A percentile compares a stretch with the other conserved stretches of the same genome.
These are phyloP conservation scores for Piromyces sp. DNA, from an alignment of 192 early-diverging fungal species.

Conservation along the genomic window DNA sequence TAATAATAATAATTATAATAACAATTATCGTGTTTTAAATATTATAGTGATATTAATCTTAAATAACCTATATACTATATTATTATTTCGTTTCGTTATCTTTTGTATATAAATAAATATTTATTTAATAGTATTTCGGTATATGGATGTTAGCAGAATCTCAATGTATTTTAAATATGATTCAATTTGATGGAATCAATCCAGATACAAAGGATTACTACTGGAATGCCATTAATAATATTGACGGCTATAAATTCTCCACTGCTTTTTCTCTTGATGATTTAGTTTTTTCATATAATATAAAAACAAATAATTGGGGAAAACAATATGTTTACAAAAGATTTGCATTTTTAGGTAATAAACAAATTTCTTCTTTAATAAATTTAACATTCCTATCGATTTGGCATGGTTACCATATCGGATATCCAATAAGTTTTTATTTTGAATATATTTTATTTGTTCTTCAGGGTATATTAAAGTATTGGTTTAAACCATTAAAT, in stretches of 20 bases:
- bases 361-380: constrained; percentile 22
- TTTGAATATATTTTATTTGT: constrained; percentile 25
- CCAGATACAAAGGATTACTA: constrained; percentile 13
- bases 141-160: constrained; percentile 43
- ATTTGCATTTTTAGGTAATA: constrained; percentile 32
- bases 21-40: no score
- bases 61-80: no score
- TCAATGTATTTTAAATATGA: constrained; percentile 29
- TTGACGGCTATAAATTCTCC: constrained; percentile 21
- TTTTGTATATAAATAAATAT: no score
- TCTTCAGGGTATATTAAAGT: background rate
- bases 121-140: constrained; percentile 30
- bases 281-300: constrained; percentile 38
- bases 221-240: constrained; percentile 35
- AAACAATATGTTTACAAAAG: constrained; percentile 45
- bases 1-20: no score
- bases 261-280: constrained; percentile 27
- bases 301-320: constrained; percentile 46
- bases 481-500: background rate
- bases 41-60: no score
- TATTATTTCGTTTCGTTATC: no score
- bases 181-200: constrained; percentile 33
- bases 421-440: constrained; percentile 36
- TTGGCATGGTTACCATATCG: constrained; percentile 40
- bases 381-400: constrained; percentile 34